Evolutionary conservation across 176 grass and related monocot species (phyloP).

Genomic region (sorghum (Sorghum bicolor)): Sorghum_bicolor_NCBIv3 NC_012870.2:7195001-7195500

Average conservation of each 20-base stretch:
- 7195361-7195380: too few relatives aligned
- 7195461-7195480: too few relatives aligned
- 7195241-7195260: neutral
- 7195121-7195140: neutral
- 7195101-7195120: neutral
- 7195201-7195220: neutral
- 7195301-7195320: neutral
- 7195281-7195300: neutral
- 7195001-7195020: neutral
- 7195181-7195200: neutral
- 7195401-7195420: too few relatives aligned
- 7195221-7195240: neutral
- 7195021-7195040: neutral
- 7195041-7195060: neutral
- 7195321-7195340: neutral
- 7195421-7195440: too few relatives aligned
- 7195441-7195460: too few relatives aligned
- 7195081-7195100: neutral
- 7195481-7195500: too few relatives aligned
- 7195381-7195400: too few relatives aligned
- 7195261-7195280: neutral
- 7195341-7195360: neutral
- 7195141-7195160: neutral
- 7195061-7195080: neutral
- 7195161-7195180: too few relatives aligned